Evolutionary conservation across 225 moss, liverwort and hornwort species (phyloP), one percentile per base, ranked within the genome.

Genomic region (Sphagnum tenellum): DNA sequence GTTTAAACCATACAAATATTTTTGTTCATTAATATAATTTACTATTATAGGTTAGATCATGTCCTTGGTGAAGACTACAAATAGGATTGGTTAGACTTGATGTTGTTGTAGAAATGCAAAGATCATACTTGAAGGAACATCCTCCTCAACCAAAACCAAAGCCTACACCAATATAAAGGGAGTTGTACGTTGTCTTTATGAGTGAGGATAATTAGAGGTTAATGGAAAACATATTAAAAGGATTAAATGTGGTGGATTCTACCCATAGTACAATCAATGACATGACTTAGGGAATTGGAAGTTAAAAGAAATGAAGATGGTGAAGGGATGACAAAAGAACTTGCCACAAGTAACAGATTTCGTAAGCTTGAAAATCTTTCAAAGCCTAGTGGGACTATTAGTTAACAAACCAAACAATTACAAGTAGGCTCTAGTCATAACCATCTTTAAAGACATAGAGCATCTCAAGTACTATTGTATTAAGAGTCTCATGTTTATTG

Each of bases 121-220:
- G 83, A 70, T 85, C 83, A 5, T 83, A 83, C 70, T 62, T 91
- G 5, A 80, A 86, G 73, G 78, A 79, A 11, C 78, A 90, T 59
- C 88, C 88, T 51, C 90, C 85, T 46, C 81, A 81, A 61, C 81
- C 79, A 54, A 86, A 69, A 74, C 76, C 74, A 54, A 88, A 81
- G 61, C 75, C 81, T 13, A 74, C 74, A 57, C 86, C 83, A 65
- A 12, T 77, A 49, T 83, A 81, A 55, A 63, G 76, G 55, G 90
- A 91, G 74, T 72, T 91, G 58, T 83, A 86, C 50, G 81, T 88
- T 70, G 90, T 91, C 13, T 91, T 81, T 49, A 91, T 91, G 90
- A 91, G 88, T 75, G 88, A 91, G 75, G 76, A 82, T 52, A 91
- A 91, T 67, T 77, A 88, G 74, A 83, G 90, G 50, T 78, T 91